Evolutionary conservation across 1,139 yeast genomes (phyloP).

Genomic region (Hansenula sp.): DNA sequence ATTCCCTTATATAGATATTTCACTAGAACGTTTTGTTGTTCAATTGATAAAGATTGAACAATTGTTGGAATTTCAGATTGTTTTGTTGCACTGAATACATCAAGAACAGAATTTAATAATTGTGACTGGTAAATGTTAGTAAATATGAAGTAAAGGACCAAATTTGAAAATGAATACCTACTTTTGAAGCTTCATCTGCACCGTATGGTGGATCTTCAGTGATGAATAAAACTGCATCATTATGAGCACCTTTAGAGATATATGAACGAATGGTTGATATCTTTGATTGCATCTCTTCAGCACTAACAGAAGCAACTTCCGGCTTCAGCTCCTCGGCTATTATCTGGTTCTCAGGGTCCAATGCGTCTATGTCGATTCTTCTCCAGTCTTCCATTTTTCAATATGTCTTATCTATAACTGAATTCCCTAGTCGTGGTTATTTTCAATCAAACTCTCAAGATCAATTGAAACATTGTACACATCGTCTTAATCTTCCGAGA

Average conservation of each 20-base stretch:
- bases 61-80: conserved; percentile 66
- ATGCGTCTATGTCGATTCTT: conserved; percentile 88
- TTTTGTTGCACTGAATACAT: conserved; percentile 69
- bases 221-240: conserved; percentile 60
- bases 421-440: no score
- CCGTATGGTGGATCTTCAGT: conserved; percentile 83
- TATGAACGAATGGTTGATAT: conserved; percentile 58
- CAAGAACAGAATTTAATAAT: conserved; percentile 62
- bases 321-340: conserved; percentile 64
- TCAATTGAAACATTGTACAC: background rate
- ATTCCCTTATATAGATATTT: conserved; percentile 87
- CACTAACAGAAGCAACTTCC: conserved; percentile 34
- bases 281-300: conserved; percentile 51
- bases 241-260: conserved; percentile 69
- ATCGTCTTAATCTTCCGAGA: background rate
- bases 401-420: background rate
- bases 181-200: conserved; percentile 55
- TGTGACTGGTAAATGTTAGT: conserved; percentile 19
- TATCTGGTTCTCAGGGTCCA: conserved; percentile 71
- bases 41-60: conserved; percentile 53
- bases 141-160: background rate
- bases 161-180: conserved; percentile 7
- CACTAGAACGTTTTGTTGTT: conserved; percentile 74
- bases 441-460: no score
- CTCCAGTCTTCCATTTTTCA: conserved; percentile 45